A percentile compares a stretch with the other conserved stretches of the same genome.
Evolutionary conservation across 495 filamentous ascomycete genomes (phyloP).

Genomic region (Parachaetomium inaequale): DNA sequence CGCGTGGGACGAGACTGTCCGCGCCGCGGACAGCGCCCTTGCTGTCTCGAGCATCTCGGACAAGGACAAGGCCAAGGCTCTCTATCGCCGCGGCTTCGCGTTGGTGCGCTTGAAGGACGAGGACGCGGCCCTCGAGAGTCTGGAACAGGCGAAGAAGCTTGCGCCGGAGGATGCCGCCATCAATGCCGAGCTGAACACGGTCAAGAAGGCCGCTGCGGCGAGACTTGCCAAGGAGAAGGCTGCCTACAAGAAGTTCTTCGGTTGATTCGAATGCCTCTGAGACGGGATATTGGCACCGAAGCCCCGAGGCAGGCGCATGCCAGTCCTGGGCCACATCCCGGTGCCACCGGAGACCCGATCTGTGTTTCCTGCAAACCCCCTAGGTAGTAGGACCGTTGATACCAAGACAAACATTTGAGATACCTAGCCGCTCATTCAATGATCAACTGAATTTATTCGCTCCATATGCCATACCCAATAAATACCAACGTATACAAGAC

Average conservation of each 20-base stretch:
- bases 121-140: slow-evolving; percentile 71
- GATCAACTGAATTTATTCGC: not conserved
- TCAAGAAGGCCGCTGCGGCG: slow-evolving; percentile 71
- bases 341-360: not conserved
- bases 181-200: slow-evolving; percentile 63
- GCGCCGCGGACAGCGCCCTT: slow-evolving; percentile 69
- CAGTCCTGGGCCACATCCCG: not conserved
- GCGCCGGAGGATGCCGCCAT: slow-evolving; percentile 76
- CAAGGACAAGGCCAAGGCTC: slow-evolving; percentile 82
- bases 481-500: not conserved
- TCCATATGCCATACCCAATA: not conserved
- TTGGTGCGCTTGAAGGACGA: slow-evolving; percentile 75
- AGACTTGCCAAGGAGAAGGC: slow-evolving; percentile 82
- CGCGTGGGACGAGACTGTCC: slow-evolving; percentile 63
- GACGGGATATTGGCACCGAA: not conserved
- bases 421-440: not conserved
- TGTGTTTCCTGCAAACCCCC: not conserved
- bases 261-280: slow-evolving; percentile 13
- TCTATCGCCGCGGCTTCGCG: slow-evolving; percentile 77
- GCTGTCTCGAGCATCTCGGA: slow-evolving; percentile 61
- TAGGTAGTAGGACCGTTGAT: not conserved
- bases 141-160: slow-evolving; percentile 71
- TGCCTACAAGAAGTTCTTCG: slow-evolving; percentile 85
- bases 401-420: not conserved
- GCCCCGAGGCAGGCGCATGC: not conserved